These are phyloP conservation scores for Podospora pseudopauciseta DNA, from an alignment of 495 filamentous ascomycete genomes.

Conservation along the genomic window DNA sequence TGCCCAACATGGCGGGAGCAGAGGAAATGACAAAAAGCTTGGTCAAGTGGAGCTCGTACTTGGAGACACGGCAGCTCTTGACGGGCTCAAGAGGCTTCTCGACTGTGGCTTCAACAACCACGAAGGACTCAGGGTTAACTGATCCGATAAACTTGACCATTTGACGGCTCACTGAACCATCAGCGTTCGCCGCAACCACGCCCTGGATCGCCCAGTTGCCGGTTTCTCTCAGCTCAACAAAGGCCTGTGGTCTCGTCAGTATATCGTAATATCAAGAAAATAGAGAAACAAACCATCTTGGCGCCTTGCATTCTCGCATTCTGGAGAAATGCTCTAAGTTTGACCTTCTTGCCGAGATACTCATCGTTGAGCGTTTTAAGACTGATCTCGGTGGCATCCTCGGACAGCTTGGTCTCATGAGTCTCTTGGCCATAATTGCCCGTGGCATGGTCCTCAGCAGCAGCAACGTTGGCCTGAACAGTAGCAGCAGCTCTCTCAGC, in stretches of 20 bases:
- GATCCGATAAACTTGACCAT: slow-evolving; percentile 90
- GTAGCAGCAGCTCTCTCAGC: slow-evolving; percentile 47
- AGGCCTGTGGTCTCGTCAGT: neutral
- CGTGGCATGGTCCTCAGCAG: slow-evolving; percentile 64
- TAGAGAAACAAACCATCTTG: slow-evolving; percentile 87
- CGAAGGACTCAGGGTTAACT: slow-evolving; percentile 78
- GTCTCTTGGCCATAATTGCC: slow-evolving; percentile 61
- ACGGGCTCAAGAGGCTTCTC: slow-evolving; percentile 79
- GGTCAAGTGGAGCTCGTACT: slow-evolving; percentile 80
- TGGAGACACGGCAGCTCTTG: slow-evolving; percentile 69
- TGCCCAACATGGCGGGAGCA: slow-evolving; percentile 60
- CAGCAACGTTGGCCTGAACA: slow-evolving; percentile 48
- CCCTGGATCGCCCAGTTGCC: slow-evolving; percentile 73
- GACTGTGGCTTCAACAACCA: slow-evolving; percentile 75
- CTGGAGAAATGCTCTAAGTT: slow-evolving; percentile 79
- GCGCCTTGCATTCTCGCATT: slow-evolving; percentile 83
- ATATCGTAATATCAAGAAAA: neutral
- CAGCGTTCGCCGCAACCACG: slow-evolving; percentile 55
- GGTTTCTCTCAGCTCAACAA: neutral
- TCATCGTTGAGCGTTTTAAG: slow-evolving; percentile 55
- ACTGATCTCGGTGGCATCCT: slow-evolving; percentile 40
- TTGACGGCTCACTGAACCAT: slow-evolving; percentile 60
- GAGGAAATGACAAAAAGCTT: slow-evolving; percentile 65
- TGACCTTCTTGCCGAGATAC: slow-evolving; percentile 69
- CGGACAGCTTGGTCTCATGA: slow-evolving; percentile 27